These are phyloP conservation scores for Hippophae rhamnoides DNA, from an alignment of 306 rosid species.

Conservation along the genomic window DNA sequence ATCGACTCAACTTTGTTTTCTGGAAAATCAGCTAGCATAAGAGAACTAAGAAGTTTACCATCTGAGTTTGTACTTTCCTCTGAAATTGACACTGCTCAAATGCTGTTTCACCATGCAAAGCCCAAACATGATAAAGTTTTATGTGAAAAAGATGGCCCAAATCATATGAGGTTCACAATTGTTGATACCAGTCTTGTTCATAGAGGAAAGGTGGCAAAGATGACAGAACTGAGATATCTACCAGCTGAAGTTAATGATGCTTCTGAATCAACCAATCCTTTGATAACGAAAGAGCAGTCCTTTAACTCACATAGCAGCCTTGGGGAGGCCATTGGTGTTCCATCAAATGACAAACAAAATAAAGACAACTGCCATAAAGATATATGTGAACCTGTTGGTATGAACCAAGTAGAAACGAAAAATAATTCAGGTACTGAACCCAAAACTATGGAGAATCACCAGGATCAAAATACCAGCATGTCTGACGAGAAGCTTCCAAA, in stretches of 20 bases:
- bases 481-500: slow-evolving; percentile 29
- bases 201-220: slow-evolving; percentile 36
- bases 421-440: slow-evolving; percentile 21
- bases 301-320: slow-evolving; percentile 13
- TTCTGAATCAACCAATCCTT: slow-evolving; percentile 26
- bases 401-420: slow-evolving; percentile 18
- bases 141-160: slow-evolving; percentile 16
- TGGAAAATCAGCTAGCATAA: slow-evolving; percentile 36
- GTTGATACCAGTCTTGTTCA: slow-evolving; percentile 45
- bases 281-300: slow-evolving; percentile 21
- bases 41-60: slow-evolving; percentile 40
- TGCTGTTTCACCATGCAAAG: slow-evolving; percentile 22
- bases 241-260: slow-evolving; percentile 28
- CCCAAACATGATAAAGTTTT: slow-evolving; percentile 23
- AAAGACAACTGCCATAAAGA: slow-evolving; percentile 18
- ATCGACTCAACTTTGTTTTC: slow-evolving; percentile 45
- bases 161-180: slow-evolving; percentile 33
- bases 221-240: slow-evolving; percentile 33
- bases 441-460: slow-evolving; percentile 22
- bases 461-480: slow-evolving; percentile 18
- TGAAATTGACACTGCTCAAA: slow-evolving; percentile 20
- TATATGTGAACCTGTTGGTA: slow-evolving; percentile 7
- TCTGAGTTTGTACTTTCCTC: slow-evolving; percentile 18
- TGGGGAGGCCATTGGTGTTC: slow-evolving; percentile 19
- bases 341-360: slow-evolving; percentile 22